Base-by-base conservation (phyloP, 2,329 filamentous ascomycete genomes). In the Fusarium temperatum region DNA sequence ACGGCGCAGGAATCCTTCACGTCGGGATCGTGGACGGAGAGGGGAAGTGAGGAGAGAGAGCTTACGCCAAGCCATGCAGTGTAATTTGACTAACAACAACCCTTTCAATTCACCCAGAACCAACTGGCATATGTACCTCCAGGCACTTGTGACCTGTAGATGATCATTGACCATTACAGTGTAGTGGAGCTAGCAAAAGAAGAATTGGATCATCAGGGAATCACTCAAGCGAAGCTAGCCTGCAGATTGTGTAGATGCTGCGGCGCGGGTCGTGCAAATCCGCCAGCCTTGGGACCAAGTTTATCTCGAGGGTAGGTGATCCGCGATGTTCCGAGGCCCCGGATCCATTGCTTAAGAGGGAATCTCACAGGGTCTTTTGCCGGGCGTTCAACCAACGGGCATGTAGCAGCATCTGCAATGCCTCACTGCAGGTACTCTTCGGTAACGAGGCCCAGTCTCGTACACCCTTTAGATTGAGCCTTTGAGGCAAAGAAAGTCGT, bases 51-150 rank as follows among this genome's bases (percentile, higher is more conserved):
- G n/a, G 68, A 60, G 8, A 66, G 60, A 39, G 60, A 66, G 38
- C 58, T 56, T 35, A 60, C 66, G 24, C 68, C 66, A 22, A 70
- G 45, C 24, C 60, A 70, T 41, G 60, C 60, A 17, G 66, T 70
- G 26, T 70, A 51, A 63, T 44, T 50, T 50, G 32, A 68, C 38
- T 54, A 39, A 28, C 17, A 55, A n/a, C 15, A 32, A 11, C 5
- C 6, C 24, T 50, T 44, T 14, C 20, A 28, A 47, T 63, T 68
- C 55, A 56, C 26, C 50, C 54, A 39, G 15, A 36, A 14, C 50
- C 30, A 15, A 41, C 39, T 22, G 26, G 30, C 39, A 56, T 15
- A 24, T 41, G 3, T 55, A n/a, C 20, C 11, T 42, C n/a, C 13
- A n/a, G 36, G n/a, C 18, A 32, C 38, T 42, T 36, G 13, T 44